Conservation (phyloP, 1,139 yeast species). For the Suhomyces choctaworum region DNA sequence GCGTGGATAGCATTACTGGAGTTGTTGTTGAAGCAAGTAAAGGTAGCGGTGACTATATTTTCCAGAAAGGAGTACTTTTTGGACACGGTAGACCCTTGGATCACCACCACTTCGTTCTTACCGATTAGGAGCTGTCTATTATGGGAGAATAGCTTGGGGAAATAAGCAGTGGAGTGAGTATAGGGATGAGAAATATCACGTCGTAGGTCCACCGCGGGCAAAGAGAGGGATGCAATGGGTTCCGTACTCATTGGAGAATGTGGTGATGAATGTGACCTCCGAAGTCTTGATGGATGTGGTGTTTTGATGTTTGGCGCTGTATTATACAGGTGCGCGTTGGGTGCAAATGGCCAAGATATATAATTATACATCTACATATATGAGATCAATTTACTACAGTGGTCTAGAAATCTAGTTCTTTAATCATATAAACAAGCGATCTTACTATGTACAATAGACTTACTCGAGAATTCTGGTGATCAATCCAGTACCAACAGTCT, state of each 20-base stretch:
- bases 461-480: slow-evolving; percentile 89
- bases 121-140: slow-evolving; percentile 34
- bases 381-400: neutral
- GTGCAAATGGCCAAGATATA: slow-evolving; percentile 1
- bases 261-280: neutral
- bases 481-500: slow-evolving; percentile 98
- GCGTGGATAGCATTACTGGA: slow-evolving; percentile 1
- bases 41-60: slow-evolving; percentile 50
- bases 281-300: slow-evolving; percentile 1
- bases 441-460: slow-evolving; percentile 8
- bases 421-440: slow-evolving; percentile 2
- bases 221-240: slow-evolving; percentile 15
- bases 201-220: slow-evolving; percentile 22
- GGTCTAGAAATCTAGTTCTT: neutral
- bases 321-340: slow-evolving; percentile 8
- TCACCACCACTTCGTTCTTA: slow-evolving; percentile 40
- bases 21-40: slow-evolving; percentile 37
- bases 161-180: slow-evolving; percentile 18
- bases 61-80: slow-evolving; percentile 50
- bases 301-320: slow-evolving; percentile 1
- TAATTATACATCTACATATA: neutral
- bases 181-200: slow-evolving; percentile 21
- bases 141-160: slow-evolving; percentile 26
- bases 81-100: slow-evolving; percentile 49
- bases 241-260: slow-evolving; percentile 8